Evolutionary conservation across 2,329 filamentous ascomycete species (phyloP).

Genomic region (Aspergillus vadensis): DNA sequence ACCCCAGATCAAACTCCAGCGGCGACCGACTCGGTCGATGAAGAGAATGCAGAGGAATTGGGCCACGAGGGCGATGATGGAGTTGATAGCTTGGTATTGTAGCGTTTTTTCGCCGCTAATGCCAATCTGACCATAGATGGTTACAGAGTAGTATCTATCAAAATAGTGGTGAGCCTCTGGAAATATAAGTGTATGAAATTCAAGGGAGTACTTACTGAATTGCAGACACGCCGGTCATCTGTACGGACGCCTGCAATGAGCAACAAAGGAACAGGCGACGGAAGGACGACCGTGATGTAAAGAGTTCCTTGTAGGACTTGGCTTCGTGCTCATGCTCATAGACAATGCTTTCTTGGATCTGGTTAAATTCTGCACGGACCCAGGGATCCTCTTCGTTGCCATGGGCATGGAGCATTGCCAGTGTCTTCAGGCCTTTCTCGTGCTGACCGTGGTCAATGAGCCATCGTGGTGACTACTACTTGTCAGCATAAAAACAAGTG

Average conservation of each 20-base stretch:
- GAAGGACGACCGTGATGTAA: constrained; percentile 66
- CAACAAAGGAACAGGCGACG: constrained; percentile 70
- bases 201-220: constrained; percentile 57
- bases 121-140: constrained; percentile 69
- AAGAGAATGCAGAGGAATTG: constrained; percentile 67
- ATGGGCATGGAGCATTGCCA: constrained; percentile 70
- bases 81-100: constrained; percentile 75
- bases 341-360: constrained; percentile 68
- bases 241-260: constrained; percentile 68
- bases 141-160: constrained; percentile 64
- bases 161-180: not conserved
- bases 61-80: constrained; percentile 68
- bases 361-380: constrained; percentile 71
- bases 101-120: constrained; percentile 66
- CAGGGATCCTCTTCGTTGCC: constrained; percentile 67
- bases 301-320: constrained; percentile 70
- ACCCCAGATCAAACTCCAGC: constrained; percentile 71
- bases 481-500: constrained; percentile 4
- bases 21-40: constrained; percentile 69
- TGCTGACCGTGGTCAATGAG: constrained; percentile 70
- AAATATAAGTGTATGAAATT: too few relatives aligned
- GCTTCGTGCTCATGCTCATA: constrained; percentile 69
- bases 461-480: constrained; percentile 63
- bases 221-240: constrained; percentile 75
- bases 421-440: constrained; percentile 65